Conservation (phyloP, 805 yeast species). For the Cyberlindnera veronae region DNA sequence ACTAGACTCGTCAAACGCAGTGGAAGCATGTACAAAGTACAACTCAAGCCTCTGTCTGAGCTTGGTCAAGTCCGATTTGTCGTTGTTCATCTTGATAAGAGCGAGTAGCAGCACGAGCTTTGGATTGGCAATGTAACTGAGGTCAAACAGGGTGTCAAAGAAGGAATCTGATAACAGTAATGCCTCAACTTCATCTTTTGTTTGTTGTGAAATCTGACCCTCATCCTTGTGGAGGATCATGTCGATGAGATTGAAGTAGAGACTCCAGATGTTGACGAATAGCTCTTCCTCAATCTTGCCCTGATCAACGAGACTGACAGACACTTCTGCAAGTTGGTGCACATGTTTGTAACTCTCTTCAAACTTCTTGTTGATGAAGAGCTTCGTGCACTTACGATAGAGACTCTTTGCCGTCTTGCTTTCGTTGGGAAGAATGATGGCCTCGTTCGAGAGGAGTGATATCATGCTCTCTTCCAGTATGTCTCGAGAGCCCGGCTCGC, state of each 20-base stretch:
- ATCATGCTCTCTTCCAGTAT: conserved; percentile 11
- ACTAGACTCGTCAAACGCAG: conserved; percentile 3
- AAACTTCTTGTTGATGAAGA: conserved; percentile 26
- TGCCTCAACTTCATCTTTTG: conserved; percentile 2
- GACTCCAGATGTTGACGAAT: conserved; percentile 23
- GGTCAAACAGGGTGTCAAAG: conserved; percentile 15
- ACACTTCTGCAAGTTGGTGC: conserved; percentile 7
- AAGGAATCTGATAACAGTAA: conserved; percentile 13
- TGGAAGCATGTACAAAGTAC: conserved; percentile 18
- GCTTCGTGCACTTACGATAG: conserved; percentile 24
- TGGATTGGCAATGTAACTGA: conserved; percentile 16
- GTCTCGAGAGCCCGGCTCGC: background rate
- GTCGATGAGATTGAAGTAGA: conserved; percentile 27
- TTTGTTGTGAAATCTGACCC: conserved; percentile 1
- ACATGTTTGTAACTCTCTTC: conserved; percentile 16
- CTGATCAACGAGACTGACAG: conserved; percentile 10
- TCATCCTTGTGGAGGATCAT: conserved; percentile 20
- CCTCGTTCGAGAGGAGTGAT: conserved; percentile 10
- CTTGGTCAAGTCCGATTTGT: conserved; percentile 12
- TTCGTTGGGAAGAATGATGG: conserved; percentile 7
- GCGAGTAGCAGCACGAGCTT: conserved; percentile 21
- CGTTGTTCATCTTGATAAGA: conserved; percentile 24
- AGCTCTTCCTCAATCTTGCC: conserved; percentile 14
- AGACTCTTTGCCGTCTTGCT: conserved; percentile 10
- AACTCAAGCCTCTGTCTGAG: conserved; percentile 22